Evolutionary conservation across 2,329 filamentous ascomycete species (phyloP).

Genomic region (Hirsutella rhossiliensis): DNA sequence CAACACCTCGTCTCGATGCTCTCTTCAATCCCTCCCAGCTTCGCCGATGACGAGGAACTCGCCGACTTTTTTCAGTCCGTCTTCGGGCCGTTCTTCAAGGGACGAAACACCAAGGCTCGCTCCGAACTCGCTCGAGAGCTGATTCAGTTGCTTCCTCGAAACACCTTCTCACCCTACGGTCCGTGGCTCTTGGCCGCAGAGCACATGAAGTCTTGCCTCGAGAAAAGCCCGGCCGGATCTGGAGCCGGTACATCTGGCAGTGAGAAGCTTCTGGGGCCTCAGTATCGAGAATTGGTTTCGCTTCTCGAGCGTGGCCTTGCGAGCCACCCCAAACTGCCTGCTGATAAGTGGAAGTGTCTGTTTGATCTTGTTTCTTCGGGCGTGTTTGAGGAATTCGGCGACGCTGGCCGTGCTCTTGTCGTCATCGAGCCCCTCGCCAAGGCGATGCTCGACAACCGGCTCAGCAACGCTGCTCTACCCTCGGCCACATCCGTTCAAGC

Average conservation of each 20-base stretch:
- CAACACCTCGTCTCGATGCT: conserved; percentile 55
- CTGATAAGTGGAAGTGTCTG: conserved; percentile 37
- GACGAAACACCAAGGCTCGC: conserved; percentile 30
- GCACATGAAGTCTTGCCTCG: conserved; percentile 29
- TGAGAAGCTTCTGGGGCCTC: conserved; percentile 44
- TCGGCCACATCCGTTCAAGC: conserved; percentile 24
- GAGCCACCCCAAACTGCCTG: conserved; percentile 34
- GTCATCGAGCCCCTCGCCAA: conserved; percentile 62
- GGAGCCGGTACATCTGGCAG: conserved; percentile 11
- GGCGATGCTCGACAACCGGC: conserved; percentile 25
- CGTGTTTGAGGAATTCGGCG: conserved; percentile 51
- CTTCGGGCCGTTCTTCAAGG: conserved; percentile 46
- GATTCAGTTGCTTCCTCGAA: conserved; percentile 34
- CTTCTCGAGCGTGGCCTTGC: conserved; percentile 53
- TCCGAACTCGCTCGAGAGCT: conserved; percentile 38
- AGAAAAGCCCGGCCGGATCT: conserved; percentile 12
- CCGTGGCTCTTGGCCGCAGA: conserved; percentile 40
- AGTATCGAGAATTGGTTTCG: conserved; percentile 57
- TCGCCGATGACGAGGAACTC: conserved; percentile 33
- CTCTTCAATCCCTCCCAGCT: conserved; percentile 33
- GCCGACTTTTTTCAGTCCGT: conserved; percentile 34
- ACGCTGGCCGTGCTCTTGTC: conserved; percentile 51
- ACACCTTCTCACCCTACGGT: conserved; percentile 32
- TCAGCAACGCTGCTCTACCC: conserved; percentile 10
- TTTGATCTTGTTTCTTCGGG: conserved; percentile 44